Percentiles rank a stretch among this genome's conserved stretches.
Conservation (phyloP, 2,329 filamentous ascomycete genomes). For the Huntiella savannae region DNA sequence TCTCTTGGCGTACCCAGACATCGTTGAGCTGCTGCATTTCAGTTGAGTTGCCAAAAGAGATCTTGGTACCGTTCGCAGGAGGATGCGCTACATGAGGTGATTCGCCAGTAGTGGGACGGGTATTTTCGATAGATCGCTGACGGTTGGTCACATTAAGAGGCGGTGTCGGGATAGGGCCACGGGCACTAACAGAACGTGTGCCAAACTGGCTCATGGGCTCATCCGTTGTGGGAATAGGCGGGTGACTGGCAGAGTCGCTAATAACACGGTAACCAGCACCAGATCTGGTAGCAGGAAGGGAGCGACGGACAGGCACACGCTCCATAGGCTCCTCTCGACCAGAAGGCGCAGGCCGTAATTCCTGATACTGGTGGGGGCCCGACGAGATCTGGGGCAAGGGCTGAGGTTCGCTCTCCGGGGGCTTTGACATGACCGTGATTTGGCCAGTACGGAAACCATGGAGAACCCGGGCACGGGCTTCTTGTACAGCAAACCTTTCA, state of each 20-base stretch:
- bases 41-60: neutral
- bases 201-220: neutral
- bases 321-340: neutral
- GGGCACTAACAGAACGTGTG: neutral
- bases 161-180: neutral
- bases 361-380: slow-evolving; percentile 9
- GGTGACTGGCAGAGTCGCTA: slow-evolving; percentile 4
- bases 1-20: slow-evolving; percentile 1
- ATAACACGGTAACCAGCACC: slow-evolving; percentile 1
- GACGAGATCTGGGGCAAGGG: slow-evolving; percentile 9
- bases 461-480: slow-evolving; percentile 28
- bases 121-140: no score
- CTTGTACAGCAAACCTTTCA: slow-evolving; percentile 30
- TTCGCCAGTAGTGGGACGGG: neutral
- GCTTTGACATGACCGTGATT: slow-evolving; percentile 14
- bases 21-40: slow-evolving; percentile 2
- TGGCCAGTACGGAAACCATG: slow-evolving; percentile 14
- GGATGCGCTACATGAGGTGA: neutral
- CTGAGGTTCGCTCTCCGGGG: slow-evolving; percentile 12
- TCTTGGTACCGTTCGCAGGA: neutral
- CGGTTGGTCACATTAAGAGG: neutral
- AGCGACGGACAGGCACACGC: neutral
- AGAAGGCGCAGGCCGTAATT: slow-evolving; percentile 8
- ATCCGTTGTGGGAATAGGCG: neutral
- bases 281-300: slow-evolving; percentile 7